Evolutionary conservation across 495 filamentous ascomycete genomes (phyloP).

Genomic region (Hypoxylon perforatum): DNA sequence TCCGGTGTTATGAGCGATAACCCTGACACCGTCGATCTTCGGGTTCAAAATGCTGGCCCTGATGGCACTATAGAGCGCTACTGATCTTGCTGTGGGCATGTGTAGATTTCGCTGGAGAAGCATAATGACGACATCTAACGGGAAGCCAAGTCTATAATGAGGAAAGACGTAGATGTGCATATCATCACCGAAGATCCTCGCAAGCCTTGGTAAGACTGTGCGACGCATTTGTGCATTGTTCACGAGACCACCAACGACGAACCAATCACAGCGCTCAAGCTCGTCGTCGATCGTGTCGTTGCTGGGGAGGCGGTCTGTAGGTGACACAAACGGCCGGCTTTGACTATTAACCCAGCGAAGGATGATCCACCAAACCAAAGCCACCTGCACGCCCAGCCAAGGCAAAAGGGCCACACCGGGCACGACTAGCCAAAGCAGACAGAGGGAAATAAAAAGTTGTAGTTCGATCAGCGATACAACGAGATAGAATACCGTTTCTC

Average conservation of each 20-base stretch:
- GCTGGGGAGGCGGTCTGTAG: conserved; percentile 38
- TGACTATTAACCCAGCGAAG: conserved; percentile 11
- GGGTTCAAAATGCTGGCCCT: conserved; percentile 49
- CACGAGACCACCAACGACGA: conserved; percentile 49
- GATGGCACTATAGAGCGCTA: conserved; percentile 48
- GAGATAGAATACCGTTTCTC: conserved; percentile 33
- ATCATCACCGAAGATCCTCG: conserved; percentile 48
- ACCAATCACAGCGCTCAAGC: conserved; percentile 48
- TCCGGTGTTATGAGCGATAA: conserved; percentile 52
- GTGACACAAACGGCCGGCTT: conserved; percentile 3
- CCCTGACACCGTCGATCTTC: conserved; percentile 47
- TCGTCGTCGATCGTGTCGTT: conserved; percentile 41
- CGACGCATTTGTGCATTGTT: conserved; percentile 25
- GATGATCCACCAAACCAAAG: conserved; percentile 35
- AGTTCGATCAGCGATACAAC: conserved; percentile 45
- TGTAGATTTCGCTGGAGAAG: conserved; percentile 47
- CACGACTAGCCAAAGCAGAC: conserved; percentile 44
- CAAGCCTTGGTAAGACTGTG: conserved; percentile 42
- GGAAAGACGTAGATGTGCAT: conserved; percentile 49
- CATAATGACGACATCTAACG: conserved; percentile 45
- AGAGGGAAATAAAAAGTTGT: conserved; percentile 40
- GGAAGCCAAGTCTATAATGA: conserved; percentile 46
- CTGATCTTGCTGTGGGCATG: conserved; percentile 37
- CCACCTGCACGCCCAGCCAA: conserved; percentile 34
- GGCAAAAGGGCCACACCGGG: conserved; percentile 44